phyloP scores from a whole-genome alignment of 208 protist genomes.

The Trypanosoma mega region DNA sequence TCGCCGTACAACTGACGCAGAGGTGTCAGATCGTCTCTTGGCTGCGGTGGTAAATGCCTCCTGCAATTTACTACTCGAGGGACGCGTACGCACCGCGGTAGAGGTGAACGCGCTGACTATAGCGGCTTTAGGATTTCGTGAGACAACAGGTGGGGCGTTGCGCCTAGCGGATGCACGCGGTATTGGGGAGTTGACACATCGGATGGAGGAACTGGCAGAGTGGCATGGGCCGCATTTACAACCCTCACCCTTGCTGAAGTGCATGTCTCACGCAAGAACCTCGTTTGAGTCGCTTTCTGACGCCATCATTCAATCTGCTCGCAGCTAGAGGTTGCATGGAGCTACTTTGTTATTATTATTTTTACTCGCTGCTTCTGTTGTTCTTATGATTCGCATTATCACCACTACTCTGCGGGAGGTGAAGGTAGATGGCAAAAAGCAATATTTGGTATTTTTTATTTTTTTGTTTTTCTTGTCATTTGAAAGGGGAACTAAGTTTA shows the following conservation, averaged over 20 bases:
- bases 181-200: slow-evolving; percentile 31
- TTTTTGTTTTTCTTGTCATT: slow-evolving; percentile 2
- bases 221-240: slow-evolving; percentile 43
- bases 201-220: slow-evolving; percentile 40
- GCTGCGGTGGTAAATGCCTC: slow-evolving; percentile 61
- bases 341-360: not conserved
- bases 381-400: no score
- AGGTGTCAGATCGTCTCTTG: slow-evolving; percentile 55
- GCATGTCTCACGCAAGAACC: slow-evolving; percentile 36
- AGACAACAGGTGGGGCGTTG: slow-evolving; percentile 63
- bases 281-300: slow-evolving; percentile 51
- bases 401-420: no score
- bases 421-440: no score
- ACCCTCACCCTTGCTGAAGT: slow-evolving; percentile 53
- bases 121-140: slow-evolving; percentile 56
- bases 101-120: slow-evolving; percentile 65
- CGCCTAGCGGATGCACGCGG: slow-evolving; percentile 45
- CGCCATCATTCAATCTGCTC: slow-evolving; percentile 25
- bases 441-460: not conserved
- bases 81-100: slow-evolving; percentile 33
- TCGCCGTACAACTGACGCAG: slow-evolving; percentile 27
- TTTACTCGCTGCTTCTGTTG: not conserved
- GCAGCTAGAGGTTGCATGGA: not conserved
- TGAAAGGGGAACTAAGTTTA: no score
- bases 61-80: slow-evolving; percentile 50